phyloP scores from a whole-genome alignment of 768 basidiomycete species.

The Crepidotus variabilis region DNA sequence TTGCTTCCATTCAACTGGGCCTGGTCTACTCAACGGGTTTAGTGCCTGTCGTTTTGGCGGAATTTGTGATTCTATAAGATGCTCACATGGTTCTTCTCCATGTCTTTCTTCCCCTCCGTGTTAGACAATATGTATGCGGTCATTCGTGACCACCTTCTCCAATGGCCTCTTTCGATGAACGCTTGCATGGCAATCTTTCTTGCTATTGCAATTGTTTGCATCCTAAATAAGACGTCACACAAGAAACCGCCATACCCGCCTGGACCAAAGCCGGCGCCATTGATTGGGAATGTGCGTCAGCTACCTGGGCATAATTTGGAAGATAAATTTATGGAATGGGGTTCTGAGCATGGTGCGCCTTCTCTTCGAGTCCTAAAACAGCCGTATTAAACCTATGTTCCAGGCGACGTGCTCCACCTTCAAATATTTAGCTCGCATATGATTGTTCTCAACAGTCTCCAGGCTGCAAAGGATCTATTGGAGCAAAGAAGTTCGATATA shows the following conservation, averaged over 20 bases:
- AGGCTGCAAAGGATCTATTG: slow-evolving; percentile 41
- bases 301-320: slow-evolving; percentile 35
- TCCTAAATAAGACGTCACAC: not conserved
- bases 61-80: not conserved
- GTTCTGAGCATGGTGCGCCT: slow-evolving; percentile 34
- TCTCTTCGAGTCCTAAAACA: not conserved
- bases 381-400: not conserved
- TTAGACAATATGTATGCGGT: not conserved
- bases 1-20: not conserved
- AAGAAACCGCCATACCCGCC: slow-evolving; percentile 29
- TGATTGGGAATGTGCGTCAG: slow-evolving; percentile 46
- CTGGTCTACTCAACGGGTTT: not conserved
- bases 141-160: not conserved
- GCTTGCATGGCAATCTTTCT: not conserved
- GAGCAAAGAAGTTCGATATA: slow-evolving; percentile 52
- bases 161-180: not conserved
- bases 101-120: not conserved
- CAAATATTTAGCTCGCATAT: slow-evolving; percentile 40
- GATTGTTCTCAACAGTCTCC: slow-evolving; percentile 44
- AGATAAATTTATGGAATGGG: slow-evolving; percentile 37
- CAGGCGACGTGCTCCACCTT: slow-evolving; percentile 40
- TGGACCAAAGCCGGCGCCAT: slow-evolving; percentile 40
- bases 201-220: not conserved
- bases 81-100: not conserved
- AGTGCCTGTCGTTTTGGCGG: not conserved